Evolutionary conservation across 208 protist species (phyloP).

Genomic region (Entamoeba invadens): DNA sequence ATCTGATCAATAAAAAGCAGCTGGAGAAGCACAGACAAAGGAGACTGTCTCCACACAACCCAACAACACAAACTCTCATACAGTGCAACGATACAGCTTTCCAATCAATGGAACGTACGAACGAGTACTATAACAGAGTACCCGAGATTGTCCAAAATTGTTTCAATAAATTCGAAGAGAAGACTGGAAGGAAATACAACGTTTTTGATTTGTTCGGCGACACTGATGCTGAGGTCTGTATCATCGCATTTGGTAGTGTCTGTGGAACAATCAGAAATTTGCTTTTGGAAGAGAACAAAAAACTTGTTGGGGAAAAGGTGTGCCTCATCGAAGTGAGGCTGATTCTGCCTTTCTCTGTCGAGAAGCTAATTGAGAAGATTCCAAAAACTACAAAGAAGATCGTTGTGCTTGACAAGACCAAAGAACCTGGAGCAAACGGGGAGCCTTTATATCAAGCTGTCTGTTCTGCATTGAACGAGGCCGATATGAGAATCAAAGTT

Average conservation of each 20-base stretch:
- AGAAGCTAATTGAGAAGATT: slow-evolving; percentile 36
- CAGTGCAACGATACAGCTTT: slow-evolving; percentile 14
- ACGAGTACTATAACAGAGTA: not conserved
- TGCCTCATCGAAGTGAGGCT: slow-evolving; percentile 50
- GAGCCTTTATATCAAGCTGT: slow-evolving; percentile 55
- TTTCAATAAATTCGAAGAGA: slow-evolving; percentile 28
- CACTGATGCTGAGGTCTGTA: slow-evolving; percentile 36
- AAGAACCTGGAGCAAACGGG: slow-evolving; percentile 39
- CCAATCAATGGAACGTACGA: slow-evolving; percentile 10
- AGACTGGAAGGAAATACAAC: slow-evolving; percentile 42
- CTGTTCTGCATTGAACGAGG: not conserved
- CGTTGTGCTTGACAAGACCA: slow-evolving; percentile 46
- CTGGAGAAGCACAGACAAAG: not conserved
- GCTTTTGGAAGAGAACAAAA: too few relatives aligned
- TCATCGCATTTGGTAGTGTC: slow-evolving; percentile 45
- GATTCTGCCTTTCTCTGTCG: slow-evolving; percentile 43
- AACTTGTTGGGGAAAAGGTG: slow-evolving; percentile 40
- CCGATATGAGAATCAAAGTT: slow-evolving; percentile 5
- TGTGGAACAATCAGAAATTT: not conserved
- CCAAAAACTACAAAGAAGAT: slow-evolving; percentile 38
- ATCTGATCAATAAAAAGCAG: not conserved
- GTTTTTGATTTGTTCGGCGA: slow-evolving; percentile 46
- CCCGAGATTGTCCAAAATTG: slow-evolving; percentile 5
- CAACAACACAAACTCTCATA: not conserved
- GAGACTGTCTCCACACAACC: slow-evolving; percentile 1